Evolutionary conservation across 129 eudicot genomes (phyloP).

Genomic region (Arctium minus): DNA sequence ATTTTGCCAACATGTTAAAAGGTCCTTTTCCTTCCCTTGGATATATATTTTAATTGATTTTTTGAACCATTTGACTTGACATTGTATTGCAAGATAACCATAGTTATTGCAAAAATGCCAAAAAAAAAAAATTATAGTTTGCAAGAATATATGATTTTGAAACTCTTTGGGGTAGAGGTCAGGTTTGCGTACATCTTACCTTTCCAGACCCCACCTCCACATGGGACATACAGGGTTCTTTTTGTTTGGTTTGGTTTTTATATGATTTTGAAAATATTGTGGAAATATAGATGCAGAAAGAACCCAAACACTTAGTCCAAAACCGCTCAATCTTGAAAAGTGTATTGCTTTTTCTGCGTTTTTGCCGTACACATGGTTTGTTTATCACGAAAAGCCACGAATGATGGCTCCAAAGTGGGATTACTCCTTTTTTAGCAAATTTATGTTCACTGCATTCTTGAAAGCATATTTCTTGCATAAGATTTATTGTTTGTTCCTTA

Average conservation of each 20-base stretch:
- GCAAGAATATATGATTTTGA: not conserved
- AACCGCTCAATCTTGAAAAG: not conserved
- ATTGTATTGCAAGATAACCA: not conserved
- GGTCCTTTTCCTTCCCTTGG: constrained; percentile 1
- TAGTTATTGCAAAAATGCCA: constrained; percentile 6
- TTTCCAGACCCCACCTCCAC: not conserved
- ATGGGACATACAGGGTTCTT: not conserved
- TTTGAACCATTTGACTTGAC: not conserved
- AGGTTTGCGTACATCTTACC: not conserved
- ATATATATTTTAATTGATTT: not conserved
- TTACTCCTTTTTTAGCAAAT: not conserved
- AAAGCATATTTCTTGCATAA: not conserved
- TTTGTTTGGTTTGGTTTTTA: not conserved
- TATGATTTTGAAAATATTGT: not conserved
- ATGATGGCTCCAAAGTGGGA: not conserved
- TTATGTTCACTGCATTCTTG: not conserved
- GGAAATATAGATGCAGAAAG: not conserved
- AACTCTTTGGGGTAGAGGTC: not conserved
- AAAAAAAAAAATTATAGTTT: not conserved
- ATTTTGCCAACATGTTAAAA: not conserved
- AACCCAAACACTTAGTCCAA: not conserved
- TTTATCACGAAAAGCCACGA: not conserved
- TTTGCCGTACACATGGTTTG: not conserved
- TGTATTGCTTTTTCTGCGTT: not conserved
- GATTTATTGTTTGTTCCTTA: not conserved